Conservation (phyloP, 352 stramenopile genomes). For the Phytophthora uliginosa region DNA sequence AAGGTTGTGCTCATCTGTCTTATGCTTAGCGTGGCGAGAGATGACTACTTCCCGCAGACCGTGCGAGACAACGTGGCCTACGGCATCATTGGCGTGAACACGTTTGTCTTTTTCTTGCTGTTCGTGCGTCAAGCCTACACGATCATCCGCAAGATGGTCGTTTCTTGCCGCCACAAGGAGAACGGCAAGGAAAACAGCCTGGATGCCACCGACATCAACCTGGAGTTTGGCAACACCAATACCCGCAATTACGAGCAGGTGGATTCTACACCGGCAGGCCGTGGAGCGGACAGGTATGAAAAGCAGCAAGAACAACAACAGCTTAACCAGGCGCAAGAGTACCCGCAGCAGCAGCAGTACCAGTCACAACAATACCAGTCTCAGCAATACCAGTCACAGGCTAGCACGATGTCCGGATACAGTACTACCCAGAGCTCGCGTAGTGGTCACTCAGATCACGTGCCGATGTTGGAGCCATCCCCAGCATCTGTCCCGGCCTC, state of each 20-base stretch:
- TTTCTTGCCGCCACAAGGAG: conserved; percentile 58
- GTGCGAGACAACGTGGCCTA: conserved; percentile 89
- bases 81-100: conserved; percentile 87
- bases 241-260: conserved; percentile 37
- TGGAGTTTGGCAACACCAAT: conserved; percentile 52
- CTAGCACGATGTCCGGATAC: conserved; percentile 33
- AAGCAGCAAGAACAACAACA: conserved; percentile 19
- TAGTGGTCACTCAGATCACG: conserved; percentile 29
- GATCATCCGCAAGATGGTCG: conserved; percentile 77
- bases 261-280: conserved; percentile 33
- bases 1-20: conserved; percentile 86
- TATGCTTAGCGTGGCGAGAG: conserved; percentile 83
- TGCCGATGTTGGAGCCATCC: conserved; percentile 44
- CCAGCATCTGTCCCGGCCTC: conserved; percentile 34
- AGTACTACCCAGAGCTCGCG: conserved; percentile 34
- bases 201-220: conserved; percentile 56
- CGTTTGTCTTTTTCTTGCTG: conserved; percentile 86
- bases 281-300: conserved; percentile 24
- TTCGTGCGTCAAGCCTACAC: conserved; percentile 85
- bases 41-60: conserved; percentile 83
- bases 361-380: conserved; percentile 18
- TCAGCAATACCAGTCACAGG: conserved; percentile 34
- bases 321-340: conserved; percentile 23
- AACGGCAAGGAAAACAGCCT: conserved; percentile 40
- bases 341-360: conserved; percentile 15